phyloP scores from a whole-genome alignment of 2,329 filamentous ascomycete species.

The Sordariomycetes sp. region DNA sequence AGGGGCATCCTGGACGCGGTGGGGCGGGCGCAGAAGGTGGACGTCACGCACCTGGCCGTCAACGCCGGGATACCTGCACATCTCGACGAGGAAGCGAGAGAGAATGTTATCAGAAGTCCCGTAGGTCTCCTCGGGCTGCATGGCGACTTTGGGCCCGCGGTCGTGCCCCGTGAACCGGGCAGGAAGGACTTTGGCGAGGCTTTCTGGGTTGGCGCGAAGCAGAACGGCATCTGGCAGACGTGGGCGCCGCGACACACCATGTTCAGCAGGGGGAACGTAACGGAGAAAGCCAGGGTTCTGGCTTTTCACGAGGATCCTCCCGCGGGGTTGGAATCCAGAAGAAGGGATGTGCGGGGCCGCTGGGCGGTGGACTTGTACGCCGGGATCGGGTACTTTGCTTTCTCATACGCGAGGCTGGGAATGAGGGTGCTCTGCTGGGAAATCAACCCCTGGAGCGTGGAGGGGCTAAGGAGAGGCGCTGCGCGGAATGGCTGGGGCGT shows the following conservation, averaged over 20 bases:
- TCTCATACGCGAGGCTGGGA: conserved; percentile 66
- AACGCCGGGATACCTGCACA: conserved; percentile 51
- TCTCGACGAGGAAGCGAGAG: conserved; percentile 14
- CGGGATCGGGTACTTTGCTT: conserved; percentile 89
- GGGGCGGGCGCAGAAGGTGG: conserved; percentile 24
- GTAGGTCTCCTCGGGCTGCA: conserved; percentile 36
- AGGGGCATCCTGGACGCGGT: conserved; percentile 33
- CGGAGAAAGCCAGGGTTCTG: conserved; percentile 73
- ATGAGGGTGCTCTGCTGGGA: conserved; percentile 78
- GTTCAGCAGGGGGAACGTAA: conserved; percentile 87
- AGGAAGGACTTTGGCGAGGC: conserved; percentile 50
- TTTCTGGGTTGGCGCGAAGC: conserved; percentile 69
- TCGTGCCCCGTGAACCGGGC: conserved; percentile 45
- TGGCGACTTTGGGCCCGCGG: too few species aligned
- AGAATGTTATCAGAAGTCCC: conserved; percentile 68
- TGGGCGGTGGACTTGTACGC: conserved; percentile 72
- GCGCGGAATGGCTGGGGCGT: conserved; percentile 55
- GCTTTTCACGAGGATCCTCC: conserved; percentile 25
- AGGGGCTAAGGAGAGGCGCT: conserved; percentile 71
- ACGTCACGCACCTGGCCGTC: conserved; percentile 45
- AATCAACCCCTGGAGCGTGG: conserved; percentile 78
- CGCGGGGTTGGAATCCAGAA: background rate
- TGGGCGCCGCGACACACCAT: conserved; percentile 90
- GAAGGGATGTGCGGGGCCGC: background rate
- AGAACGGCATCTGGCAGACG: conserved; percentile 70